phyloP scores from a whole-genome alignment of 1,284 basidiomycete genomes.

The Uromyces viciae-fabae region DNA sequence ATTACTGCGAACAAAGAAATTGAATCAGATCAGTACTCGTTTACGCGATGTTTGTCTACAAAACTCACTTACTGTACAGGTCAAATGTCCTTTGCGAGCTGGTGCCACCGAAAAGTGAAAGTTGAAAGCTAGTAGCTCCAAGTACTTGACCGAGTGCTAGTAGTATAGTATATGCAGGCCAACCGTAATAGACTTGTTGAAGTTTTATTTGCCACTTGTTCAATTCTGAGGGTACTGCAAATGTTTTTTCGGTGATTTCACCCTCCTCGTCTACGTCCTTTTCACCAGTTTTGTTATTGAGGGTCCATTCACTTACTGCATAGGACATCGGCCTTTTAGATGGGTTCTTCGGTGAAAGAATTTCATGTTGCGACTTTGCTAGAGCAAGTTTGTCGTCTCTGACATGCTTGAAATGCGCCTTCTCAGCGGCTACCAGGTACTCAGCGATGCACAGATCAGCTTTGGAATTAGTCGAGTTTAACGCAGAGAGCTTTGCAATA shows the following conservation, averaged over 20 bases:
- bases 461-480: conserved; percentile 81
- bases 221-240: neutral
- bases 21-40: conserved; percentile 16
- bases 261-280: neutral
- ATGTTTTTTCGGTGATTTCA: conserved; percentile 14
- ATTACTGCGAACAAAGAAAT: conserved; percentile 58
- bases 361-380: conserved; percentile 15
- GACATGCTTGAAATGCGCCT: conserved; percentile 82
- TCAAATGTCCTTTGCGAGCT: conserved; percentile 75
- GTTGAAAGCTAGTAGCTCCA: conserved; percentile 87
- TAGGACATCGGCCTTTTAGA: conserved; percentile 24
- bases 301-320: conserved; percentile 28
- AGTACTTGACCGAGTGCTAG: conserved; percentile 78
- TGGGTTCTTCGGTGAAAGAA: neutral
- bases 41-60: neutral
- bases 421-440: conserved; percentile 81
- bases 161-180: conserved; percentile 85
- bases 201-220: conserved; percentile 45
- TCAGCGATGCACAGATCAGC: conserved; percentile 84
- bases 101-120: conserved; percentile 77
- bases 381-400: conserved; percentile 67
- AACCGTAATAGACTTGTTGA: conserved; percentile 58
- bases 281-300: neutral
- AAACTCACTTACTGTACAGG: conserved; percentile 62
- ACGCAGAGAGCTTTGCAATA: conserved; percentile 72